Conservation (phyloP, 352 stramenopile species). For the Phytophthora europaea region DNA sequence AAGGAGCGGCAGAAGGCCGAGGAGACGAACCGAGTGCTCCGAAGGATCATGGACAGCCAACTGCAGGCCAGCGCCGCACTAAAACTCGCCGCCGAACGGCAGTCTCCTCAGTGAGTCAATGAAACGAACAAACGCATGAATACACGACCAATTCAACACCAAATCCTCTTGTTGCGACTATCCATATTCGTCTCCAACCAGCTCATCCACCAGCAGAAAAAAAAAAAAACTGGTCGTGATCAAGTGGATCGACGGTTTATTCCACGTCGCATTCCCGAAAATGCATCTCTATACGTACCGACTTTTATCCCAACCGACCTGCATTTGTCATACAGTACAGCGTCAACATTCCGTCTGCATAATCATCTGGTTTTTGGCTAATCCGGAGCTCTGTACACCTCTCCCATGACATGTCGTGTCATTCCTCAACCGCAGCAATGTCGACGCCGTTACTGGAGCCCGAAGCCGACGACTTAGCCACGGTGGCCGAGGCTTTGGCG, state of each 20-base stretch:
- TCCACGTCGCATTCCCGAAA: constrained; percentile 11
- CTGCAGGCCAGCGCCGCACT: constrained; percentile 18
- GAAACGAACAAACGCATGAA: neutral
- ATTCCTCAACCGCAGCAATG: constrained; percentile 15
- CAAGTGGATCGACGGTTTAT: neutral
- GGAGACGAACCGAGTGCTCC: constrained; percentile 31
- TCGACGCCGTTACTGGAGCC: constrained; percentile 15
- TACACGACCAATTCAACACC: neutral
- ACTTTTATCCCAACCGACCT: neutral
- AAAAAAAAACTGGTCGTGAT: neutral
- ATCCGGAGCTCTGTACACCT: neutral
- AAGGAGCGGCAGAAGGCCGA: constrained; percentile 31
- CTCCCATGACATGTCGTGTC: neutral
- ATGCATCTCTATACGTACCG: neutral
- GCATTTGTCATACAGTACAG: neutral
- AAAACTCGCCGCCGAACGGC: constrained; percentile 7
- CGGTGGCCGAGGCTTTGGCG: constrained; percentile 38
- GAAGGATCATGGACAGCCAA: constrained; percentile 19
- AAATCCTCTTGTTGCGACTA: neutral
- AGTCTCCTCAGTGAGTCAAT: neutral
- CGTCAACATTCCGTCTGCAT: constrained; percentile 22
- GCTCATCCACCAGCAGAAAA: neutral
- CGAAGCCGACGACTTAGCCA: constrained; percentile 33
- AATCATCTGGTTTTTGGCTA: constrained; percentile 21
- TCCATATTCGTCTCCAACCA: neutral